Conservation (phyloP, 2,329 filamentous ascomycete species). For the Trichoderma aggressivum region DNA sequence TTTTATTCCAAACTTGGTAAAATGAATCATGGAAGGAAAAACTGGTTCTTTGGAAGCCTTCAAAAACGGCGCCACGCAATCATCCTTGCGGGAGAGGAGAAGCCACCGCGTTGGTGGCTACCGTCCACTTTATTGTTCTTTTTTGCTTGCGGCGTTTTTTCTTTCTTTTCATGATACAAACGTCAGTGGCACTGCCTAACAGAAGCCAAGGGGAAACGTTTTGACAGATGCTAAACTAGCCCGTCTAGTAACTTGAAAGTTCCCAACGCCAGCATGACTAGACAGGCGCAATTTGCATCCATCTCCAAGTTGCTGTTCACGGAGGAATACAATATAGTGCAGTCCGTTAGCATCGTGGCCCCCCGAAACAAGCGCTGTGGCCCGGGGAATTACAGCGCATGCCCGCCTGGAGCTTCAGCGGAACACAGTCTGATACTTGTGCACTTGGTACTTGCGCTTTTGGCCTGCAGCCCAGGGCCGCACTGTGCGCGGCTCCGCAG, state of each 20-base stretch:
- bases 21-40: neutral
- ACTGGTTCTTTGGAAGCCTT: neutral
- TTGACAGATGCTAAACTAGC: neutral
- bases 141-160: neutral
- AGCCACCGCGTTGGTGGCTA: neutral
- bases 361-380: neutral
- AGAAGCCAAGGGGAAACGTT: neutral
- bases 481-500: neutral
- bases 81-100: neutral
- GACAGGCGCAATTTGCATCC: neutral
- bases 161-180: neutral
- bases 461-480: neutral
- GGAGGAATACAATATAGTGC: neutral
- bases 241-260: neutral
- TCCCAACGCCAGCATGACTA: neutral
- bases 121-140: neutral
- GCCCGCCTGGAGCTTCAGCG: neutral
- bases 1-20: too few relatives aligned
- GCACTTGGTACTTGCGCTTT: neutral
- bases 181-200: neutral
- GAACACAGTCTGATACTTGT: neutral
- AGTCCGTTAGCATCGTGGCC: neutral
- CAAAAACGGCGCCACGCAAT: slow-evolving; percentile 6
- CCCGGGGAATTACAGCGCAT: slow-evolving; percentile 5
- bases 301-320: neutral